Base-by-base conservation (phyloP, 495 filamentous ascomycete genomes). In the Penicillium riverlandense region DNA sequence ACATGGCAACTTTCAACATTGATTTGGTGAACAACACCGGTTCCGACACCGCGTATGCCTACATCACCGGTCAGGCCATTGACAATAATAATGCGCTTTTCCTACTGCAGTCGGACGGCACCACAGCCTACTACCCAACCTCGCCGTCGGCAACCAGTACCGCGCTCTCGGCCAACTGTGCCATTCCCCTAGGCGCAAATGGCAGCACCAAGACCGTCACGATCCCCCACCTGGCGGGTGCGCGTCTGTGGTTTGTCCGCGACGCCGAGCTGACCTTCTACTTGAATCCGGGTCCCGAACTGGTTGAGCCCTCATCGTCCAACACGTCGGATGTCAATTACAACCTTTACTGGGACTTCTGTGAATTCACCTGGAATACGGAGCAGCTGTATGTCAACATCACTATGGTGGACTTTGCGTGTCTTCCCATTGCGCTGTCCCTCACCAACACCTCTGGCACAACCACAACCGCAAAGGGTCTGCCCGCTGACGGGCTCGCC, bases 351-450 rank as follows among this genome's bases (percentile, higher is more conserved):
- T 90, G 85, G 81, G 74, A 69, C 29, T 90, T 90, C 54, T 75
- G 69, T 61, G 85, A 90, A 57, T 86, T 88, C 59, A 90, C 85
- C 3, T 84, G 75, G 63, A 85, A 86, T 59, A 55, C 55, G 38
- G 43, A 61, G 13, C 78, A 88, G 62, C 70, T 88, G 4, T 90
- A 83, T 55, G 83, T 77, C 39, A 90, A 90, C 54, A 84, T 88
- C 52, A 76, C 70, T 41, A 83, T 83, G 50, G 85, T 90, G 33
- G 85, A 90, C 64, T 88, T 88, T 53, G 77, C 85, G 34, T 67
- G 70, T 40, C 49, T 86, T 8, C 84, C 85, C 8, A 77, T 88
- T 40, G 73, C 80, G 7, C 65, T 90, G 33, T 61, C 72, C 28
- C 70, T 90, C 6, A 66, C 65, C 30, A 78, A 75, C 50, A 65